Evolutionary conservation across 2,329 filamentous ascomycete genomes (phyloP).

Genomic region (Alternaria atra): DNA sequence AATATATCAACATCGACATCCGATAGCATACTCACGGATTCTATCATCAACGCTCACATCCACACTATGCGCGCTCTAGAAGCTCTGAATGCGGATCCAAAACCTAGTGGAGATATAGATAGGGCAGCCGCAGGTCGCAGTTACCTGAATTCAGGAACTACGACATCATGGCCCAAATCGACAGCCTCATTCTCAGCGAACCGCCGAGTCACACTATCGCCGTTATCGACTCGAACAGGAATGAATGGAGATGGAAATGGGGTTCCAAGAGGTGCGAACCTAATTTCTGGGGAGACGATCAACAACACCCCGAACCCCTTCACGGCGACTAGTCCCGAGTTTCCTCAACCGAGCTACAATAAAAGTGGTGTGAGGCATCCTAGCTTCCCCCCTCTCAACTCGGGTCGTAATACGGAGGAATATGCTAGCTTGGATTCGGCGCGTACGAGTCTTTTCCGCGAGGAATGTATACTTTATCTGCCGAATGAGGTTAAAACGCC

Average conservation of each 20-base stretch:
- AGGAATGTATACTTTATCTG: background rate
- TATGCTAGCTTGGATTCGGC: slow-evolving; percentile 16
- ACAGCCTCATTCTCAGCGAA: slow-evolving; percentile 25
- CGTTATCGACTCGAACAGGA: background rate
- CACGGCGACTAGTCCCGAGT: background rate
- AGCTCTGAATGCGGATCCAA: slow-evolving; percentile 25
- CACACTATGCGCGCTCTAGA: slow-evolving; percentile 42
- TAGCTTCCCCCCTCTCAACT: background rate
- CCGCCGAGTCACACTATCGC: slow-evolving; percentile 27
- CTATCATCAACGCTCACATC: slow-evolving; percentile 41
- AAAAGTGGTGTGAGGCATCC: background rate
- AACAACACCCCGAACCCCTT: no score
- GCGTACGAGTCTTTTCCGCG: background rate
- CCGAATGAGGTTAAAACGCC: background rate
- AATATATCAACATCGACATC: slow-evolving; percentile 17
- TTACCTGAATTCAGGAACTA: slow-evolving; percentile 14
- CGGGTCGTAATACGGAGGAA: background rate
- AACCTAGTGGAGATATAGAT: background rate
- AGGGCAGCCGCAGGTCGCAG: background rate
- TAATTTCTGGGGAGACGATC: no score
- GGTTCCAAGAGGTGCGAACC: no score
- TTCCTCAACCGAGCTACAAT: background rate
- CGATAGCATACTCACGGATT: slow-evolving; percentile 38
- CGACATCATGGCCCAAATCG: slow-evolving; percentile 15
- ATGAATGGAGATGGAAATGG: no score